Conservation (phyloP, 306 rosid genomes). For the Benincasa hispida region DNA sequence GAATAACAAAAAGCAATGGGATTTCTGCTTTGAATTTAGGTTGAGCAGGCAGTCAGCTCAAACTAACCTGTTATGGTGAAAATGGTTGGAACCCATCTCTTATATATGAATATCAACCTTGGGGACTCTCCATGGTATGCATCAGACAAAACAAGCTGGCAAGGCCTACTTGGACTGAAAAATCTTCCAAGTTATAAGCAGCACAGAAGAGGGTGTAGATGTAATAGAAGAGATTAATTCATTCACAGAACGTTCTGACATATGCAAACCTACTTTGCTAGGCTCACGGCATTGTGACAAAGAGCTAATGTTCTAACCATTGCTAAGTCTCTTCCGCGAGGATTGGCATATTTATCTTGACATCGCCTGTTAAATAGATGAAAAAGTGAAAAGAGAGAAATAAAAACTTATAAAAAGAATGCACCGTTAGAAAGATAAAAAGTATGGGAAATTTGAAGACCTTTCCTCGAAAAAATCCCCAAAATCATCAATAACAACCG, state of each 20-base stretch:
- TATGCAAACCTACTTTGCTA: conserved; percentile 50
- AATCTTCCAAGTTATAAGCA: not conserved
- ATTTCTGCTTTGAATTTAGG: not conserved
- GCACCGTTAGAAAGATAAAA: not conserved
- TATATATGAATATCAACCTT: conserved; percentile 72
- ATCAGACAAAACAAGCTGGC: conserved; percentile 74
- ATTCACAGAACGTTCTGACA: not conserved
- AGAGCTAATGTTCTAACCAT: conserved; percentile 80
- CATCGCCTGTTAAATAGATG: conserved; percentile 33
- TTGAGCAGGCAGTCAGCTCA: not conserved
- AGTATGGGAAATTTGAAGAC: conserved; percentile 14
- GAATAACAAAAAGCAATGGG: not conserved
- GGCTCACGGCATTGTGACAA: conserved; percentile 58
- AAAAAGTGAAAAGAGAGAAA: not conserved
- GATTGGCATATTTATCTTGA: conserved; percentile 51
- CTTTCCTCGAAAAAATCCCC: conserved; percentile 62
- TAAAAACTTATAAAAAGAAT: not conserved
- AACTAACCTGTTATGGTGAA: conserved; percentile 59
- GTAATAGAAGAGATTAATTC: not conserved
- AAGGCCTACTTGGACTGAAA: conserved; percentile 43
- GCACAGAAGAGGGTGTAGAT: not conserved
- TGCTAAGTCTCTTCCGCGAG: conserved; percentile 73
- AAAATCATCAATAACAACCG: conserved; percentile 70
- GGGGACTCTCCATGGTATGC: conserved; percentile 72
- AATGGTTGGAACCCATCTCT: conserved; percentile 72